A percentile compares a stretch with the other conserved stretches of the same genome.
Conservation (phyloP, 1,284 basidiomycete genomes). For the Apiotrichum akiyoshidainum region DNA sequence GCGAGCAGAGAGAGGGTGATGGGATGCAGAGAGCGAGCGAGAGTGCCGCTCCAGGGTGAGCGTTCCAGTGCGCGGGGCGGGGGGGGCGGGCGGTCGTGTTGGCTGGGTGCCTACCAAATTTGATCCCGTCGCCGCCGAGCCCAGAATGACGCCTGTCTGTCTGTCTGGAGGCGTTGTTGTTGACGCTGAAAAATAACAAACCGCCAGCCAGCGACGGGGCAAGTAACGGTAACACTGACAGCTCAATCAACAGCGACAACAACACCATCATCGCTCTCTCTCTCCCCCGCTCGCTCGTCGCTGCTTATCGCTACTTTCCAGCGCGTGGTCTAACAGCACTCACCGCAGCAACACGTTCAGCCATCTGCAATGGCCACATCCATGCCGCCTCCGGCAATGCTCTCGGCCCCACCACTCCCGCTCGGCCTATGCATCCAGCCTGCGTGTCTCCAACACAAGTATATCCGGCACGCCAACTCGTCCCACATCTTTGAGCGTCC, state of each 20-base stretch:
- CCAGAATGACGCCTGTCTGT: no score
- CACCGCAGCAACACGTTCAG: neutral
- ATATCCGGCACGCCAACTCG: conserved; percentile 68
- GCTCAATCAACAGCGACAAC: conserved; percentile 2
- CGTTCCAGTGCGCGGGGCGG: neutral
- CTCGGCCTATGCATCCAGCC: conserved; percentile 52
- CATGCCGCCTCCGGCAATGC: neutral
- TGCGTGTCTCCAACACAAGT: conserved; percentile 60
- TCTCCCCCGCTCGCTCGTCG: no score
- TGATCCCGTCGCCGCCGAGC: conserved; percentile 1
- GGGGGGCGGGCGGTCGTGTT: no score
- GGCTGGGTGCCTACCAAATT: neutral
- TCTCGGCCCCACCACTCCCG: conserved; percentile 9
- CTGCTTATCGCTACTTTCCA: no score
- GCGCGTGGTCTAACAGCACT: neutral
- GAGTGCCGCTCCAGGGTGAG: no score
- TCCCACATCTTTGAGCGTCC: conserved; percentile 81
- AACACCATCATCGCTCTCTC: neutral
- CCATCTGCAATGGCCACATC: neutral
- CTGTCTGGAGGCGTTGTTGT: neutral
- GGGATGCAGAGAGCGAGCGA: no score
- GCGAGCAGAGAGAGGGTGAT: no score
- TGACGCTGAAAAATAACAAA: neutral
- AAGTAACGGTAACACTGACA: neutral
- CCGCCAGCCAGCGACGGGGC: no score